Evolutionary conservation across 768 basidiomycete species (phyloP).

Genomic region (Leccinum boreale): DNA sequence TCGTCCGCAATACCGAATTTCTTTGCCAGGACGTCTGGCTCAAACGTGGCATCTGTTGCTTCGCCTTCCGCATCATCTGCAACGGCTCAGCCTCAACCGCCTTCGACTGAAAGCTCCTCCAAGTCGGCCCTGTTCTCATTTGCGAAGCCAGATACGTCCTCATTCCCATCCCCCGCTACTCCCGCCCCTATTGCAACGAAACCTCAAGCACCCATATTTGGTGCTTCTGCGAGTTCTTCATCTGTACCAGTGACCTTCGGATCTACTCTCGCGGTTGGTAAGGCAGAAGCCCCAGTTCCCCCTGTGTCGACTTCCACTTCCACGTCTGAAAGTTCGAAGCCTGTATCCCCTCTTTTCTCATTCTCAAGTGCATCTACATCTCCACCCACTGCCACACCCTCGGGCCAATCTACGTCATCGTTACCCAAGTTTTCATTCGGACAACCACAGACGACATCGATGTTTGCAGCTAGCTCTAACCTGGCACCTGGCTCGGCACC

Average conservation of each 20-base stretch:
- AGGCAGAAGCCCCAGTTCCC: slow-evolving; percentile 1
- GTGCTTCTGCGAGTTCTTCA: slow-evolving; percentile 7
- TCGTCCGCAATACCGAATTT: slow-evolving; percentile 27
- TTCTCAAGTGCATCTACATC: slow-evolving; percentile 16
- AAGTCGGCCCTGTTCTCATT: slow-evolving; percentile 14
- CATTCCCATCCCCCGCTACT: slow-evolving; percentile 18
- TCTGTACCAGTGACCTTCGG: slow-evolving; percentile 3
- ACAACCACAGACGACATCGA: slow-evolving; percentile 9
- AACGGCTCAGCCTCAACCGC: slow-evolving; percentile 11
- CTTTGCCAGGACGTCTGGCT: slow-evolving; percentile 29
- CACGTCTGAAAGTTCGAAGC: slow-evolving; percentile 9
- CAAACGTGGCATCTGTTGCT: neutral
- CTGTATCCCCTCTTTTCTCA: slow-evolving; percentile 19
- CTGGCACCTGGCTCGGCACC: slow-evolving; percentile 4
- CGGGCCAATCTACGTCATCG: slow-evolving; percentile 9
- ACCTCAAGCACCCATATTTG: slow-evolving; percentile 17
- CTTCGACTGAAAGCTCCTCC: slow-evolving; percentile 4
- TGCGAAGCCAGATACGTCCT: slow-evolving; percentile 18
- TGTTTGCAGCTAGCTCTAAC: slow-evolving; percentile 2
- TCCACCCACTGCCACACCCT: neutral
- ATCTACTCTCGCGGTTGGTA: slow-evolving; percentile 9
- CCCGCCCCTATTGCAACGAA: slow-evolving; percentile 6
- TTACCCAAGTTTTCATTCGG: slow-evolving; percentile 27
- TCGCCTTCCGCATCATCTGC: slow-evolving; percentile 5
- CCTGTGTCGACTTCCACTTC: neutral